phyloP scores from a whole-genome alignment of 345 rosid genomes.

The Cardamine resedifolia region DNA sequence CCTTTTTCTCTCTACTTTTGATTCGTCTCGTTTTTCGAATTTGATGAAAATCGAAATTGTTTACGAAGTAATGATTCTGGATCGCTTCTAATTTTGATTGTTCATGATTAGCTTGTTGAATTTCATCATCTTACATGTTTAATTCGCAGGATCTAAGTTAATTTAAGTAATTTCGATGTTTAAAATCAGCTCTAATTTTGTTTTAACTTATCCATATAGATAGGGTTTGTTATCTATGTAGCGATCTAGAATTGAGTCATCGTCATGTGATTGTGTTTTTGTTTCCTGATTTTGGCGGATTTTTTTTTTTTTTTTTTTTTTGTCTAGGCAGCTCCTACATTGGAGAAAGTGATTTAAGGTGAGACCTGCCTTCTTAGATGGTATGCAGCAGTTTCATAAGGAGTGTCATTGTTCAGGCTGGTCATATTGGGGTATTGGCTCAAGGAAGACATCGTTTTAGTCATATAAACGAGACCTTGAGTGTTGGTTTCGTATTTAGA shows the following conservation, averaged over 20 bases:
- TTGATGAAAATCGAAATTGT: slow-evolving; percentile 24
- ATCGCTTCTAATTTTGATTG: neutral
- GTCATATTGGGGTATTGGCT: slow-evolving; percentile 46
- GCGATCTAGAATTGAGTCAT: neutral
- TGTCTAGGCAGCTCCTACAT: slow-evolving; percentile 28
- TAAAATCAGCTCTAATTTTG: neutral
- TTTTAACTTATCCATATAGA: neutral
- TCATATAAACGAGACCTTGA: slow-evolving; percentile 38
- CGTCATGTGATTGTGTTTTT: neutral
- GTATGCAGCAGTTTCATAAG: slow-evolving; percentile 66
- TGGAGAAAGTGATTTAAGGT: slow-evolving; percentile 43
- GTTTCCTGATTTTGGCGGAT: neutral
- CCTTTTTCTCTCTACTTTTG: neutral
- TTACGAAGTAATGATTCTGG: slow-evolving; percentile 12
- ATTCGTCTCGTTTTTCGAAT: neutral
- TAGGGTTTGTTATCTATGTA: neutral
- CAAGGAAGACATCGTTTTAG: slow-evolving; percentile 40
- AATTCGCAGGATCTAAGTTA: slow-evolving; percentile 3
- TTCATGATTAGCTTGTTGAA: neutral
- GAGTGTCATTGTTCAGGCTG: slow-evolving; percentile 65
- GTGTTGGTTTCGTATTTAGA: slow-evolving; percentile 39
- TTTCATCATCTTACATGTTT: neutral
- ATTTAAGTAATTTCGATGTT: neutral
- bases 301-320: neutral
- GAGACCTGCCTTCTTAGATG: slow-evolving; percentile 56